Conservation (phyloP, 129 eudicot genomes). For the Tagetes patula region DNA sequence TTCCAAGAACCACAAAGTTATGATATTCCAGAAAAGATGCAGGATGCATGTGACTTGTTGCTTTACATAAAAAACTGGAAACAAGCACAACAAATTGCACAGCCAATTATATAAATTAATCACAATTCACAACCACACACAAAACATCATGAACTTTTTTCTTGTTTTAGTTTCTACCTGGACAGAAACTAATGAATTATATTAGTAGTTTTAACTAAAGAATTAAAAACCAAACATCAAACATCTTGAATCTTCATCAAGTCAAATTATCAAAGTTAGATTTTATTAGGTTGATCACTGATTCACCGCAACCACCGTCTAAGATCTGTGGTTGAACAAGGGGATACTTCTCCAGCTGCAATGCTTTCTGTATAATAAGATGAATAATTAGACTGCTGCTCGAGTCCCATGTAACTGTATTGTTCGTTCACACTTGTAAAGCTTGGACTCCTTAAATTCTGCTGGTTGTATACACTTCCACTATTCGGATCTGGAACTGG, state of each 20-base stretch:
- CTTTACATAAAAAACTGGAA: slow-evolving; percentile 32
- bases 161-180: slow-evolving; percentile 14
- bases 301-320: slow-evolving; percentile 67
- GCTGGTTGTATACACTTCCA: slow-evolving; percentile 34
- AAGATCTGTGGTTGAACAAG: slow-evolving; percentile 76
- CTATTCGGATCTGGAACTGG: slow-evolving; percentile 63
- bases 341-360: slow-evolving; percentile 75
- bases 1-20: slow-evolving; percentile 18
- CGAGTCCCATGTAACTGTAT: slow-evolving; percentile 44
- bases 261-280: slow-evolving; percentile 23
- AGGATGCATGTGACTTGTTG: slow-evolving; percentile 39
- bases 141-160: slow-evolving; percentile 7
- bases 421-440: slow-evolving; percentile 52
- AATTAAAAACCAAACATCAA: slow-evolving; percentile 24
- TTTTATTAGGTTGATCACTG: slow-evolving; percentile 41
- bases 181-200: slow-evolving; percentile 33
- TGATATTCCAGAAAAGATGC: slow-evolving; percentile 25
- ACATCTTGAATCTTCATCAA: slow-evolving; percentile 20
- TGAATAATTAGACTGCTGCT: slow-evolving; percentile 71
- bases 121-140: slow-evolving; percentile 40
- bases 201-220: slow-evolving; percentile 32
- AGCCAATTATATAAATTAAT: slow-evolving; percentile 29
- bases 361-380: slow-evolving; percentile 69
- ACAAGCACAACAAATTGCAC: slow-evolving; percentile 18
- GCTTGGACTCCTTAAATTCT: slow-evolving; percentile 70